Base-by-base conservation (phyloP, 1,139 yeast species). In the Scheffersomyces insectosa region DNA sequence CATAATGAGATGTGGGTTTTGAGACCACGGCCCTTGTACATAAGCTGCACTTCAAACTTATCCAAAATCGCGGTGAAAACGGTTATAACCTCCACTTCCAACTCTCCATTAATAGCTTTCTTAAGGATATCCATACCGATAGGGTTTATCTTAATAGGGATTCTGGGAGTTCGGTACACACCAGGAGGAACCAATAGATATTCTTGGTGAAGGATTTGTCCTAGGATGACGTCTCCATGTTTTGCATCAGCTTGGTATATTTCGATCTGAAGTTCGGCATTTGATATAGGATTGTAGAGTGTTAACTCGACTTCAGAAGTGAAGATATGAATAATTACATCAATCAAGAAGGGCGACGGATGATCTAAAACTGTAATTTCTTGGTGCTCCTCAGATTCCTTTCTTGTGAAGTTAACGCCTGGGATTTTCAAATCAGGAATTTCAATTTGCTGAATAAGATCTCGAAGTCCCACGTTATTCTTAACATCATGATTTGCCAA, bases 281-380 rank as follows among this genome's bases (percentile, higher is more conserved):
- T 80, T 10, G 51, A 44, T 1, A 81, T 51, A 0, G 87, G 87
- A 47, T 82, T 82, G 56, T 56, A 78, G 0, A 80, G 61, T 1
- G 72, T 69, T 40, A 80, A 52, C 49, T 80, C 83, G 7, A 79
- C 69, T 42, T 79, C 80, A 0, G 82, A 75, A 1, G 74, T 65
- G 51, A 80, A 57, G 3, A 81, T 49, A 57, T 81, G 85, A 57
- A 81, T 72, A 0, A 75, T 74, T 1, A 80, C 68, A 6, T 69
- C 75, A 3, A 74, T 42, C 7, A 80, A 53, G 44, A 76, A 75
- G 8, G 62, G 55, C 48, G 31, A 34, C 31, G 14, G 37, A 33
- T 33, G 13, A 31, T 27, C 28, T 14, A 37, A 10, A 36, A 25
- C 42, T 11, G 12, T 25, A 7, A 20, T 5, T 6, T 13, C 43